Percentiles rank a stretch among this genome's conserved stretches.
Conservation (phyloP, 805 yeast genomes). For the Candida jianshihensis region DNA sequence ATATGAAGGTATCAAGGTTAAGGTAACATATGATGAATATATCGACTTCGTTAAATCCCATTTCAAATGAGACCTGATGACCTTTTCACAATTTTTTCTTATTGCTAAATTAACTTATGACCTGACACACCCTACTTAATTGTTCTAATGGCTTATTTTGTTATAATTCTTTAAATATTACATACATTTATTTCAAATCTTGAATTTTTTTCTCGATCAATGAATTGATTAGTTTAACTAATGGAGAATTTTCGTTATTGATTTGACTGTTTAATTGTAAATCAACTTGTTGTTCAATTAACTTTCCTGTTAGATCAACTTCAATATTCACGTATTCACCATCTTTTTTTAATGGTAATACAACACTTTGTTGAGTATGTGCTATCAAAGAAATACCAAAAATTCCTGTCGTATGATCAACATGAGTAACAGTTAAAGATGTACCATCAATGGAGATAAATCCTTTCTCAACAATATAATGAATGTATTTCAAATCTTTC, state of each 20-base stretch:
- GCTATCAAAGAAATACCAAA: constrained; percentile 89
- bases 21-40: constrained; percentile 35
- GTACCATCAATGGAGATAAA: constrained; percentile 92
- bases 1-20: constrained; percentile 48
- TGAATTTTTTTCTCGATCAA: constrained; percentile 38
- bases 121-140: too few relatives aligned
- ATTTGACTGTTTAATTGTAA: constrained; percentile 49
- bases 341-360: constrained; percentile 54
- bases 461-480: constrained; percentile 90
- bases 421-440: constrained; percentile 79
- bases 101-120: too few relatives aligned
- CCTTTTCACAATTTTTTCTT: too few relatives aligned
- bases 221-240: constrained; percentile 42
- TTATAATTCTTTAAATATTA: not conserved
- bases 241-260: constrained; percentile 37
- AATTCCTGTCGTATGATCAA: constrained; percentile 46
- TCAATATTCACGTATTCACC: constrained; percentile 80
- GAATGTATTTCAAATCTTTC: constrained; percentile 49
- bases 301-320: constrained; percentile 91
- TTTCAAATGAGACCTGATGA: not conserved
- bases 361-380: constrained; percentile 79
- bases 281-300: constrained; percentile 80
- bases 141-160: not conserved
- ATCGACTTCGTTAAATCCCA: constrained; percentile 8
- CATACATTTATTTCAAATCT: not conserved